Base-by-base conservation (phyloP, 495 filamentous ascomycete genomes). In the Annulohypoxylon maeteangense region DNA sequence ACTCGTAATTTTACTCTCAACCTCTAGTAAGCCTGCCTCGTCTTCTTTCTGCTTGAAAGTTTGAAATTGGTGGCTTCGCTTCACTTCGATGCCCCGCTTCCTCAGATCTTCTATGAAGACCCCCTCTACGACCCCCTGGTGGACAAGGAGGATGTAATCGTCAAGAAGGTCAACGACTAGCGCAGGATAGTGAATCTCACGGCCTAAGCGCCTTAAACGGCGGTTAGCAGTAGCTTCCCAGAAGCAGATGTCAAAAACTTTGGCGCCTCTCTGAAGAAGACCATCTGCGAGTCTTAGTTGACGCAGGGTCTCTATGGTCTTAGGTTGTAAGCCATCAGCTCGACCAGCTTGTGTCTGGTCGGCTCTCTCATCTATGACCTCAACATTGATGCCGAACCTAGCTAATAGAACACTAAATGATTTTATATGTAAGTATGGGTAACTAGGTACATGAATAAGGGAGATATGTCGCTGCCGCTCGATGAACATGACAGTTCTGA, bases 91-190 rank as follows among this genome's bases (percentile, higher is more conserved):
- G n/a, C 87, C 88, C 51, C 88, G 81, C 62, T 83, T 81, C 51
- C 79, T 78, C 63, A 92, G 79, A 67, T 93, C 90, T 12, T 89
- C 80, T 45, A 91, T 82, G 72, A 93, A 87, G 10, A 90, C 65
- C 45, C 86, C 83, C 78, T 93, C 91, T 0, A 92, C 81, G 85
- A 92, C 90, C 10, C 90, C 91, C 77, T 93, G 91, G 70, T 93
- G 91, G 8, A 90, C 89, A 0, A 92, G 85, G 3, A 92, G 80
- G 40, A 92, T 90, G 65, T 90, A 93, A 6, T 89, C 89, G 61
- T 93, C 89, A 20, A 88, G 80, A 8, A 91, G 86, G 68, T 92
- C 91, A 31, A 92, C 88, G 5, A 53, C 81, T 79, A 42, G 76
- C 83, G 68, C 88, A 78, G 70, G 82, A 76, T 72, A 91, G 76